These are phyloP conservation scores for Scheffersomyces lignicola DNA, from an alignment of 1,139 yeast species.

Conservation along the genomic window DNA sequence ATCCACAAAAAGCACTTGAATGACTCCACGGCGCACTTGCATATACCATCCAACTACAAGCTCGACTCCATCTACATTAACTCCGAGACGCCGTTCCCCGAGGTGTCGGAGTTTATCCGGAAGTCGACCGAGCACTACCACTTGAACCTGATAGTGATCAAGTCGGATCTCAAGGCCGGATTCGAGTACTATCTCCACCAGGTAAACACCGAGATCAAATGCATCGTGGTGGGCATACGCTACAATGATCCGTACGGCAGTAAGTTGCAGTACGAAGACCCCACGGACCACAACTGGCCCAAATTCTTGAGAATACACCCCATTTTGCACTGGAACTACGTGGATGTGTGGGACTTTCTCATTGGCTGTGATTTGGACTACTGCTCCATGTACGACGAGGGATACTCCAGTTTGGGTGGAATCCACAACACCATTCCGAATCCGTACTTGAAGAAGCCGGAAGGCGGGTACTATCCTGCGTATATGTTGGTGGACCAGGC, in stretches of 20 bases:
- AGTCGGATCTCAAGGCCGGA: slow-evolving; percentile 60
- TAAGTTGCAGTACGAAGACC: slow-evolving; percentile 52
- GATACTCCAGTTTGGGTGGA: slow-evolving; percentile 85
- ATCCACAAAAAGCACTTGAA: slow-evolving; percentile 35
- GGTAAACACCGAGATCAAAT: slow-evolving; percentile 48
- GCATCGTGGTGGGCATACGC: slow-evolving; percentile 80
- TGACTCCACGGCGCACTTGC: slow-evolving; percentile 8
- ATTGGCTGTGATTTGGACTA: slow-evolving; percentile 53
- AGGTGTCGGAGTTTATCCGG: slow-evolving; percentile 50
- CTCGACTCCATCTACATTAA: slow-evolving; percentile 68
- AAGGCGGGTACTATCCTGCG: slow-evolving; percentile 55
- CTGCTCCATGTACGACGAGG: slow-evolving; percentile 70
- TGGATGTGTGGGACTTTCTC: slow-evolving; percentile 74
- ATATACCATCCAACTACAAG: slow-evolving; percentile 31
- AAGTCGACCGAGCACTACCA: slow-evolving; percentile 43
- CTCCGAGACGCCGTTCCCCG: slow-evolving; percentile 64
- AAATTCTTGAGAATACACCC: slow-evolving; percentile 76
- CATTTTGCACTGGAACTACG: slow-evolving; percentile 76
- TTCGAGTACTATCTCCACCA: slow-evolving; percentile 54
- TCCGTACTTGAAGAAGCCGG: slow-evolving; percentile 48
- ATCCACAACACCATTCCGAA: slow-evolving; percentile 62
- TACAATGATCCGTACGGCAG: slow-evolving; percentile 77
- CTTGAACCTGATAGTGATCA: slow-evolving; percentile 46
- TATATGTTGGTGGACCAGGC: slow-evolving; percentile 60
- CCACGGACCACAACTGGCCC: slow-evolving; percentile 90